A percentile compares a stretch with the other conserved stretches of the same genome.
Conservation (phyloP, 768 basidiomycete species). For the Amanita rubescens region DNA sequence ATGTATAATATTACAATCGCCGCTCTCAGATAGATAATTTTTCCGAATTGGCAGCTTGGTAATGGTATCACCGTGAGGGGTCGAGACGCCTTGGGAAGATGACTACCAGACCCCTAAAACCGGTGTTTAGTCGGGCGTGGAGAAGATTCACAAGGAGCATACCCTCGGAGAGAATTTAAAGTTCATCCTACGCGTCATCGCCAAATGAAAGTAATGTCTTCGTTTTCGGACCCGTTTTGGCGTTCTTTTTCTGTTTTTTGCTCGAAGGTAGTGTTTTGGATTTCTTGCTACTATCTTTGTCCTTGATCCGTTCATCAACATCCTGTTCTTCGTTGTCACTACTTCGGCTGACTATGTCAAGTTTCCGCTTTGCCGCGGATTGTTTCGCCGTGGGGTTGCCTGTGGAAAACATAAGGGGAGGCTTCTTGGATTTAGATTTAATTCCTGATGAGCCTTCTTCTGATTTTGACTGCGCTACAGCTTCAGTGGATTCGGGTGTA, state of each 20-base stretch:
- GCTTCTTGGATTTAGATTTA: constrained; percentile 14
- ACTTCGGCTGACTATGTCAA: constrained; percentile 22
- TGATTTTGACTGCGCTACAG: constrained; percentile 16
- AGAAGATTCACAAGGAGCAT: neutral
- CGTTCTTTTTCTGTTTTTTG: constrained; percentile 15
- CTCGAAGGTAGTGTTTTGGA: constrained; percentile 9
- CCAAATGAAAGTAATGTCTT: constrained; percentile 51
- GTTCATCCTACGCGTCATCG: constrained; percentile 45
- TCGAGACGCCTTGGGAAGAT: neutral
- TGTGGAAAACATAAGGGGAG: constrained; percentile 36
- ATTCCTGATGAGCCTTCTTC: constrained; percentile 11
- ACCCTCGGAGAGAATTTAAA: too few species aligned
- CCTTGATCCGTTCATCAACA: constrained; percentile 10
- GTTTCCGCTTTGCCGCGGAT: constrained; percentile 32
- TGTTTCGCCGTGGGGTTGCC: constrained; percentile 22
- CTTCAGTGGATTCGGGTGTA: constrained; percentile 10
- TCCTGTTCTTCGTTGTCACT: constrained; percentile 22
- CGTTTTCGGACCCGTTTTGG: too few species aligned
- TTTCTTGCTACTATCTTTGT: constrained; percentile 33
- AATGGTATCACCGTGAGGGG: too few species aligned
- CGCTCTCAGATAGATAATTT: neutral
- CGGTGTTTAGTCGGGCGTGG: too few species aligned
- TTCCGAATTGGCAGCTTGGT: neutral
- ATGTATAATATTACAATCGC: constrained; percentile 4
- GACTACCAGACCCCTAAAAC: too few species aligned